A percentile compares a stretch with the other conserved stretches of the same genome.
phyloP scores from a whole-genome alignment of 192 early-diverging fungal genomes.

The Chytriomyces sp. region DNA sequence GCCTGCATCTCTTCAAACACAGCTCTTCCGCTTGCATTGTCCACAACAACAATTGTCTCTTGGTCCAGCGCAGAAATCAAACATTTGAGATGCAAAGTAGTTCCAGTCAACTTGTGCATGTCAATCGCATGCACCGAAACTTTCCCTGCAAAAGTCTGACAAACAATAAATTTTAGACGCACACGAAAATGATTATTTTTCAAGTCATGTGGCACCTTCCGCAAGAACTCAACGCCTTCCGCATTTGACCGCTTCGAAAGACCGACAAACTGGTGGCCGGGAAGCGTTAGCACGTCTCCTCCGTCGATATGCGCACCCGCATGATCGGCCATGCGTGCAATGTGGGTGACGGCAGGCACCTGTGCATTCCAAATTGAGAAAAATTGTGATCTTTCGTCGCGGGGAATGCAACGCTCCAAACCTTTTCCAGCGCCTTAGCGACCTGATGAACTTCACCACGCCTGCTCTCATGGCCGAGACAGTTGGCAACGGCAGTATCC shows the following conservation, averaged over 20 bases:
- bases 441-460: constrained; percentile 32
- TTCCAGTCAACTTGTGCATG: constrained; percentile 32
- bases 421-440: constrained; percentile 8
- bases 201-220: constrained; percentile 16
- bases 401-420: neutral
- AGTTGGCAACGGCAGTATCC: constrained; percentile 38
- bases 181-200: neutral
- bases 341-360: neutral
- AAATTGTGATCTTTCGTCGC: neutral
- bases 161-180: neutral
- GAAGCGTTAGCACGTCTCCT: constrained; percentile 45
- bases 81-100: constrained; percentile 49
- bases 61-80: constrained; percentile 35
- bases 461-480: constrained; percentile 40
- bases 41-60: constrained; percentile 32
- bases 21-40: constrained; percentile 33
- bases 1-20: constrained; percentile 36
- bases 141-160: neutral
- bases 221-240: constrained; percentile 36
- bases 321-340: constrained; percentile 35
- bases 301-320: constrained; percentile 38
- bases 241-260: constrained; percentile 48
- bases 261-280: constrained; percentile 44
- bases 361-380: neutral
- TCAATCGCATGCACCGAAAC: constrained; percentile 15